Evolutionary conservation across 768 basidiomycete genomes (phyloP), one percentile per base, ranked within the genome.

Genomic region (Myochromella boudieri): DNA sequence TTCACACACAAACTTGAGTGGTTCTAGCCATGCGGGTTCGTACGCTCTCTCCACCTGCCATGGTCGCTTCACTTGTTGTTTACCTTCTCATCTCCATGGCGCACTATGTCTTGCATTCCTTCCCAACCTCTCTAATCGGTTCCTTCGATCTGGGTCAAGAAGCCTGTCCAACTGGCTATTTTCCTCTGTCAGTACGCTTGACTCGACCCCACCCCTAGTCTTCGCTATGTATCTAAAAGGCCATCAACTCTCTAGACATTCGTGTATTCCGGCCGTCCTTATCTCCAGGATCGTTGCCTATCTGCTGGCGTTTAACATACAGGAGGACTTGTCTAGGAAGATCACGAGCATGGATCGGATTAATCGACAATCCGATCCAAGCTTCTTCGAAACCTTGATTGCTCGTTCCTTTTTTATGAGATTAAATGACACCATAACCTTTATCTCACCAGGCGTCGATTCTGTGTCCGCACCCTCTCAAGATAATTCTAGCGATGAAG

Each of bases 51-150:
- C 31, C 38, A 28, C 15, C 39, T 37, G 36, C 48, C 32, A 34
- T 22, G 40, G 44, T 45, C 21, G 43, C 42, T 48, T 47, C 26
- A 22, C 22, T 27, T 21, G 45, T 33, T 33, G 38, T 14, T 53
- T 45, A 43, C 54, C 51, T 51, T 49, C 43, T 44, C 44, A 48
- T 48, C 42, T 45, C 45, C 42, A 51, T 48, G 44, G 42, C 41
- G 39, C 28, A 45, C 22, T 31, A 46, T 31, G 3, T n/a, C 29
- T 18, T 20, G n/a, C 47, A 14, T 33, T 43, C 17, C 39, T 42
- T 38, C 32, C 33, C 42, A 17, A 36, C 28, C 27, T 38, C n/a
- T n/a, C n/a, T 37, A 21, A 34, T 50, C 17, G 20, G 33, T 54
- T 46, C 46, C 39, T 37, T 46, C n/a, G 28, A 15, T 44, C 42